Base-by-base conservation (phyloP, 306 rosid genomes). In the Lathyrus sativus region DNA sequence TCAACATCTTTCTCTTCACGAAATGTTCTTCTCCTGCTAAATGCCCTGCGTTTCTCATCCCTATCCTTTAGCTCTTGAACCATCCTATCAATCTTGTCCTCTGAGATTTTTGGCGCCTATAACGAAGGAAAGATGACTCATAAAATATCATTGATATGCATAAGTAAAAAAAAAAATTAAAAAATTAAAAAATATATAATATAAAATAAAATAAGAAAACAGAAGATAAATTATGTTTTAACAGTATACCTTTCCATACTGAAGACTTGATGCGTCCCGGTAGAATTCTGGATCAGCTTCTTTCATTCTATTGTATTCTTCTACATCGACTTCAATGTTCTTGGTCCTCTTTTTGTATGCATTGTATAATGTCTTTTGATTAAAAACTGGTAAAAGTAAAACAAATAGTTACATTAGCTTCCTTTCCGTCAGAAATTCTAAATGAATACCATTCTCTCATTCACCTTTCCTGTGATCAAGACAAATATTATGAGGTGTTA, bases 281-380 rank as follows among this genome's bases (percentile, higher is more conserved):
- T 90, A 93, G 83, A 93, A 93, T 85, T 93, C 99, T 0, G 97
- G 99, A 83, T 90, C 99, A 56, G 95, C 86, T 84, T 85, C 96
- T 83, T 87, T 93, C 99, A 93, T 93, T 80, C 71, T 88, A 57
- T 86, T 90, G 79, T 93, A 93, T 18, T 90, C 97, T 71, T 85
- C 97, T 68, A 88, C 67, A 66, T 93, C 88, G 2, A 90, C 62
- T 24, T 88, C 85, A 37, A 93, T 68, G 26, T 90, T 90, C 83
- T 78, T 86, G 7, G 96, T 88, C 64, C 97, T 82, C 80, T 90
- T 93, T 77, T 93, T 93, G 81, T 93, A 84, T 9, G 99, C 99
- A 80, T 86, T 71, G 55, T 93, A 93, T 51, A 93, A 77, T 1
- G 97, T 82, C 77, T 82, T 90, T 87, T 93, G 99, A 77, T 93